Evolutionary conservation across 768 basidiomycete genomes (phyloP).

Genomic region (Pisolithus orientalis): DNA sequence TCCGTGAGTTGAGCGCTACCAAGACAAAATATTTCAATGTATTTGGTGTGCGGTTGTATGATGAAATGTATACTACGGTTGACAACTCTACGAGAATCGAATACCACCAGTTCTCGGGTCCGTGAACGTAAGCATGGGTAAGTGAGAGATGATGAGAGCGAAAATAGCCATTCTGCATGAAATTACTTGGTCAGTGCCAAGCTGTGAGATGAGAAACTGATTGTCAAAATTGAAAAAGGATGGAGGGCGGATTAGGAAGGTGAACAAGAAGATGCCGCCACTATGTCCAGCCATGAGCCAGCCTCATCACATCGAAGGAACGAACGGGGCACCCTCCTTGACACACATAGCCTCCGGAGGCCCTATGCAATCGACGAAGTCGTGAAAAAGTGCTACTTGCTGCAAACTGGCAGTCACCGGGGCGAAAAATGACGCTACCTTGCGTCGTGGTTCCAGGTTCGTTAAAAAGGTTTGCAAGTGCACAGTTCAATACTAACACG

Average conservation of each 20-base stretch:
- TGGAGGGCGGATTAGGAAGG: not conserved
- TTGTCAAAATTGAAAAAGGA: not conserved
- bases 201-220: slow-evolving; percentile 8
- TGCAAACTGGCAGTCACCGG: not conserved
- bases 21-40: slow-evolving; percentile 10
- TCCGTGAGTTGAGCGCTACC: not conserved
- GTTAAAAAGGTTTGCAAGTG: not conserved
- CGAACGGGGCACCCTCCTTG: not conserved
- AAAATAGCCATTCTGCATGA: slow-evolving; percentile 30
- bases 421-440: not conserved
- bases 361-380: not conserved
- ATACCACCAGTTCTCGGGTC: slow-evolving; percentile 27
- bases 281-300: not conserved
- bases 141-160: slow-evolving; percentile 25
- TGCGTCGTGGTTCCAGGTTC: not conserved
- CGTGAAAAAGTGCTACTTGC: not conserved
- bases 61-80: slow-evolving; percentile 3
- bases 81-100: slow-evolving; percentile 24
- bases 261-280: not conserved
- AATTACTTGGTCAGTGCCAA: slow-evolving; percentile 22
- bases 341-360: too few species aligned
- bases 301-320: too few species aligned
- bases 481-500: not conserved
- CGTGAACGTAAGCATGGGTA: slow-evolving; percentile 26
- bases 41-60: not conserved